Evolutionary conservation across 805 yeast species (phyloP).

Genomic region (Citeromyces matritensis): DNA sequence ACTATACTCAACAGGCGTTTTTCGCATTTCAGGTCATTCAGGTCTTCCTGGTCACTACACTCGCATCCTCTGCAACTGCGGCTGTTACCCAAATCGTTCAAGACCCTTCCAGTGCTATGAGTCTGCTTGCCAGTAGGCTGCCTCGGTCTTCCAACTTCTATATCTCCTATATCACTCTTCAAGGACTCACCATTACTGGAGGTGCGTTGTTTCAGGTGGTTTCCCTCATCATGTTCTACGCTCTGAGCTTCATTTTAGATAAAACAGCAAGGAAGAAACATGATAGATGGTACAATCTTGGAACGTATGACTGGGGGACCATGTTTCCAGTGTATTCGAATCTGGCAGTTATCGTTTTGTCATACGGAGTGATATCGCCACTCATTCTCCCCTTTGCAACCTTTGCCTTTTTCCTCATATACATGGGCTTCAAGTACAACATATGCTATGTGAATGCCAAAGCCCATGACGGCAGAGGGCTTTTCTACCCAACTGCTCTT

Average conservation of each 20-base stretch:
- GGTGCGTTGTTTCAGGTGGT: constrained; percentile 51
- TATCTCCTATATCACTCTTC: constrained; percentile 51
- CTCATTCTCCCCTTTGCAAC: constrained; percentile 63
- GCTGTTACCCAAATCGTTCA: constrained; percentile 54
- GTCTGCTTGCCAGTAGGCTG: constrained; percentile 44
- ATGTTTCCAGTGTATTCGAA: constrained; percentile 63
- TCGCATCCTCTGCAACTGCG: constrained; percentile 75
- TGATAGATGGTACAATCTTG: constrained; percentile 38
- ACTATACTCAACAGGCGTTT: constrained; percentile 50
- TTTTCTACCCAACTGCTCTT: constrained; percentile 75
- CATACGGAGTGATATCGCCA: constrained; percentile 70
- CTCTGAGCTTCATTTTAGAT: constrained; percentile 43
- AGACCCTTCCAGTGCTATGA: constrained; percentile 45
- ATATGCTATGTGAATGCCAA: constrained; percentile 56
- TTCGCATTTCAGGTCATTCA: constrained; percentile 83
- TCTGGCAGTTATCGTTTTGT: constrained; percentile 51
- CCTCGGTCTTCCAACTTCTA: constrained; percentile 66
- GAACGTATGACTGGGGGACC: constrained; percentile 56
- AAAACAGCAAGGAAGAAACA: constrained; percentile 54
- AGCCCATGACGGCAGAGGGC: constrained; percentile 64
- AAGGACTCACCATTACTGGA: constrained; percentile 52
- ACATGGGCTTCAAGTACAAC: constrained; percentile 69
- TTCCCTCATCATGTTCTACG: constrained; percentile 41
- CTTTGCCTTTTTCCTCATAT: constrained; percentile 55
- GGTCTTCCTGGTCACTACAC: constrained; percentile 72